These are phyloP conservation scores for Tulasnella sp. DNA, from an alignment of 768 basidiomycete genomes.

Conservation along the genomic window DNA sequence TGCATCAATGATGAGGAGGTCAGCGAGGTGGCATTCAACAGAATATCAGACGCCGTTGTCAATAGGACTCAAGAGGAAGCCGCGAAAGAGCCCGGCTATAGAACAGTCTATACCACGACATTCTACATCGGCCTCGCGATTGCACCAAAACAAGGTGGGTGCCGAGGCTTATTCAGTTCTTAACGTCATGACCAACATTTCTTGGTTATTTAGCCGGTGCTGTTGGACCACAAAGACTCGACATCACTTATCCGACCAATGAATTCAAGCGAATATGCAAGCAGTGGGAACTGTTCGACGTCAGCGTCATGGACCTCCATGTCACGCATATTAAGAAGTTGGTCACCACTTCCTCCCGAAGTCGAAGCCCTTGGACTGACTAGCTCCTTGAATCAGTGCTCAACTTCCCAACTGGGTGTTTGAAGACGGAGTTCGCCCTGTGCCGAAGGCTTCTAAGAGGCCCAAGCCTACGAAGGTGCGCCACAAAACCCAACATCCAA, in stretches of 20 bases:
- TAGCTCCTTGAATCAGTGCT: constrained; percentile 40
- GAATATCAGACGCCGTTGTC: constrained; percentile 61
- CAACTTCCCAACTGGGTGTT: constrained; percentile 75
- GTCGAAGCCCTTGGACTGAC: background rate
- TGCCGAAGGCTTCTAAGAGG: constrained; percentile 62
- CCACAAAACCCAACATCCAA: constrained; percentile 16
- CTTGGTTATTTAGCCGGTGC: constrained; percentile 50
- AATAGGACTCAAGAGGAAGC: constrained; percentile 72
- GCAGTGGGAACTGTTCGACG: constrained; percentile 91
- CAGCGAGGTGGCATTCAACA: constrained; percentile 78
- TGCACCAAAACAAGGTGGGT: constrained; percentile 81
- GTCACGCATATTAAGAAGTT: constrained; percentile 91
- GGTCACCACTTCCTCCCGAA: constrained; percentile 23
- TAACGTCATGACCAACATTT: background rate
- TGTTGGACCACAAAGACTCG: constrained; percentile 71
- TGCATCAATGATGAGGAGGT: constrained; percentile 85
- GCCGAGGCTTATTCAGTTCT: constrained; percentile 17
- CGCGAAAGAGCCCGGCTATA: constrained; percentile 64
- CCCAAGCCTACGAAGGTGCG: constrained; percentile 55
- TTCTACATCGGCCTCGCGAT: constrained; percentile 95
- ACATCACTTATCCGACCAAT: constrained; percentile 94
- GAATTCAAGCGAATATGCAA: constrained; percentile 93
- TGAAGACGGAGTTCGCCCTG: constrained; percentile 71
- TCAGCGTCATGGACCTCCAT: constrained; percentile 85
- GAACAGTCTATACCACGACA: constrained; percentile 87